Percentiles rank a stretch among this genome's conserved stretches.
These are phyloP conservation scores for Martiniozyma asiatica DNA, from an alignment of 1,139 yeast species.

Conservation along the genomic window DNA sequence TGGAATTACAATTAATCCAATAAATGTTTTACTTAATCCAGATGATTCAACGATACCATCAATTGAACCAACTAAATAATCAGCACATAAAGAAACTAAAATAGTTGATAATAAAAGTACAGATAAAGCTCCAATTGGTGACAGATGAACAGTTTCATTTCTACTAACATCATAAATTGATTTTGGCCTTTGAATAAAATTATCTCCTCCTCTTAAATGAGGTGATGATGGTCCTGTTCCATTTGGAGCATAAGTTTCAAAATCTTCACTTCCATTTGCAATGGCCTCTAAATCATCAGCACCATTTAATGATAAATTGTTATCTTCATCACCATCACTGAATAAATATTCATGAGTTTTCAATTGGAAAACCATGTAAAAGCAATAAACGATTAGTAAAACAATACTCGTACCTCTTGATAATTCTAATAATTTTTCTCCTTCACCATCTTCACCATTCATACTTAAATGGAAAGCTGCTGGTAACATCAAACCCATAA, in stretches of 20 bases:
- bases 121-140: conserved; percentile 30
- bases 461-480: conserved; percentile 91
- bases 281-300: not conserved
- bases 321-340: conserved; percentile 29
- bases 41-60: conserved; percentile 76
- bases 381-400: conserved; percentile 61
- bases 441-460: conserved; percentile 26
- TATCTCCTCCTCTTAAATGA: conserved; percentile 12
- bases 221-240: conserved; percentile 4
- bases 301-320: too few relatives aligned
- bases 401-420: conserved; percentile 84
- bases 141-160: conserved; percentile 25
- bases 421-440: conserved; percentile 50
- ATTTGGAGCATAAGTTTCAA: not conserved
- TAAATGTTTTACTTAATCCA: conserved; percentile 87
- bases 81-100: conserved; percentile 87
- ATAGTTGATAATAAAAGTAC: conserved; percentile 56
- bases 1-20: conserved; percentile 87
- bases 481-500: conserved; percentile 80
- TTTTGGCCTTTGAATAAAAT: conserved; percentile 18
- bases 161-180: conserved; percentile 16
- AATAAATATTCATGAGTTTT: conserved; percentile 67
- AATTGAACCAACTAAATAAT: conserved; percentile 82
- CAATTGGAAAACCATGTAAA: conserved; percentile 78
- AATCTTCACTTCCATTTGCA: not conserved